A percentile compares a stretch with the other conserved stretches of the same genome.
Conservation (phyloP, 306 rosid species). For the Comarum palustre region DNA sequence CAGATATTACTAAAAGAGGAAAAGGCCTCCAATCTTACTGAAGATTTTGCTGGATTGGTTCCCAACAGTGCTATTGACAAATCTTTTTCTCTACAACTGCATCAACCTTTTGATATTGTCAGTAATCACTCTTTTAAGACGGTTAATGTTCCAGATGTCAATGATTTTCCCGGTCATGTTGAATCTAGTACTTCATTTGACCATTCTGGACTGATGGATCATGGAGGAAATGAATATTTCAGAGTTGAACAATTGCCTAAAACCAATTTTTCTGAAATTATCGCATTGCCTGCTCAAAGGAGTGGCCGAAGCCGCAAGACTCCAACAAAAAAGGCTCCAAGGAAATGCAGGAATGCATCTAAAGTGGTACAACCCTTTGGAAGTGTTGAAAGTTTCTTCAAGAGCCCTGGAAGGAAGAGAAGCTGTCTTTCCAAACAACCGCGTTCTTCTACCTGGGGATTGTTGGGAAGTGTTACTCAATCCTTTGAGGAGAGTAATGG, state of each 20-base stretch:
- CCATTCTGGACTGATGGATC: conserved; percentile 33
- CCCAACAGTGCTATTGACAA: conserved; percentile 29
- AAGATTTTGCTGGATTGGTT: conserved; percentile 29
- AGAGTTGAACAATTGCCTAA: conserved; percentile 45
- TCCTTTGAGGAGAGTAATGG: conserved; percentile 51
- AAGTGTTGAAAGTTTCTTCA: conserved; percentile 35
- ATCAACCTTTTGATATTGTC: conserved; percentile 39
- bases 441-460: conserved; percentile 86
- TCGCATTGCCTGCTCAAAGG: conserved; percentile 47
- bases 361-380: conserved; percentile 35
- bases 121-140: conserved; percentile 35
- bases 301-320: conserved; percentile 51
- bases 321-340: conserved; percentile 48
- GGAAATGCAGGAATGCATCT: conserved; percentile 53
- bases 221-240: conserved; percentile 42
- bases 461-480: conserved; percentile 50
- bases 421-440: conserved; percentile 67
- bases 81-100: conserved; percentile 34
- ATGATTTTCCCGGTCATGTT: conserved; percentile 36
- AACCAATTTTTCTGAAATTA: conserved; percentile 33
- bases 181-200: conserved; percentile 31
- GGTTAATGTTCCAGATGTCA: conserved; percentile 32
- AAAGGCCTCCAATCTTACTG: conserved; percentile 36
- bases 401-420: conserved; percentile 70
- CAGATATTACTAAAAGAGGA: conserved; percentile 35